phyloP scores from a whole-genome alignment of 371 early-diverging fungal genomes.

The Mortierella polycephala region DNA sequence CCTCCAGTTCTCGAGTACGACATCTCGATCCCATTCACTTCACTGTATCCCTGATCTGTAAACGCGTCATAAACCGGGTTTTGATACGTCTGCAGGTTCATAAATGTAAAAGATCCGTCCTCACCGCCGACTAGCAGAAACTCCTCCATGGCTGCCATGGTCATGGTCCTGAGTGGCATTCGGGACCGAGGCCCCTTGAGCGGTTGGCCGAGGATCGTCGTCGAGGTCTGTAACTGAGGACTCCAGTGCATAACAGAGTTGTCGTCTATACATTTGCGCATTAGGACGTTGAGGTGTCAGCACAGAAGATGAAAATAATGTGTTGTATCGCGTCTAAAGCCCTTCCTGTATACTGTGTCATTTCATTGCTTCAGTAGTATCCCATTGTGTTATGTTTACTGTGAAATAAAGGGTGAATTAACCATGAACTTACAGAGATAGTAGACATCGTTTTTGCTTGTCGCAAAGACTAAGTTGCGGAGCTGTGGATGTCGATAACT shows the following conservation, averaged over 20 bases:
- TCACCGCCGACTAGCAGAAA: constrained; percentile 66
- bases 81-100: constrained; percentile 27
- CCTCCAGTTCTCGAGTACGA: constrained; percentile 45
- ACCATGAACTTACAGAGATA: constrained; percentile 63
- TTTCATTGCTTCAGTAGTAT: too few species aligned
- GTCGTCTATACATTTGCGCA: constrained; percentile 46
- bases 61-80: constrained; percentile 25
- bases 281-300: neutral
- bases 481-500: constrained; percentile 77
- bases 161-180: constrained; percentile 62
- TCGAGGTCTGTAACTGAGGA: constrained; percentile 61
- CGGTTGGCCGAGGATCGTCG: constrained; percentile 61
- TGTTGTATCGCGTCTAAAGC: too few species aligned
- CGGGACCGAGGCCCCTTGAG: constrained; percentile 49
- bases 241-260: constrained; percentile 74
- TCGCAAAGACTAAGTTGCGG: constrained; percentile 78
- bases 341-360: too few species aligned
- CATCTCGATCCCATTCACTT: constrained; percentile 48
- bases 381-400: neutral
- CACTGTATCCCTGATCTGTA: constrained; percentile 13
- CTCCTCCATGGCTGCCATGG: constrained; percentile 64
- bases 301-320: neutral
- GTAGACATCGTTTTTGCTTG: constrained; percentile 77
- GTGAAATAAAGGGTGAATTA: neutral
- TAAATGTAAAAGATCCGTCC: constrained; percentile 44